Percentiles rank a stretch among this genome's conserved stretches.
These are phyloP conservation scores for Collybiopsis luxurians DNA, from an alignment of 768 basidiomycete genomes.

Conservation along the genomic window DNA sequence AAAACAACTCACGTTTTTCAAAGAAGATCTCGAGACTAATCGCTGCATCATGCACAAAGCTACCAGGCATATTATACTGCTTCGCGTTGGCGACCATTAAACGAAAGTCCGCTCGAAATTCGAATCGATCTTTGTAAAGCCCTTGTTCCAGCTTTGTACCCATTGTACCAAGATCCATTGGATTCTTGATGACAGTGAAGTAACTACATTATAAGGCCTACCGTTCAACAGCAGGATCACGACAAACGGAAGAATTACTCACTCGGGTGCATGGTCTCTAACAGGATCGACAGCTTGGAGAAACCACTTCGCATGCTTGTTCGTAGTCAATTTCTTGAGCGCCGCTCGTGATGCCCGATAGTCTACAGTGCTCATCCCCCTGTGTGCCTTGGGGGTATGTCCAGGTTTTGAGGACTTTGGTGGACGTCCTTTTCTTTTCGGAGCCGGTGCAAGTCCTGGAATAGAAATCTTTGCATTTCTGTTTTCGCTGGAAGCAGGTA, in stretches of 20 bases:
- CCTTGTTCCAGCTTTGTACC: constrained; percentile 83
- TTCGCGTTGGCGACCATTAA: constrained; percentile 89
- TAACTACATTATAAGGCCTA: constrained; percentile 50
- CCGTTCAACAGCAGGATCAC: neutral
- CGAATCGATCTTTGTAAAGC: constrained; percentile 80
- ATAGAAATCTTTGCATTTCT: constrained; percentile 13
- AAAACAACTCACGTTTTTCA: constrained; percentile 69
- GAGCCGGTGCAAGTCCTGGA: constrained; percentile 20
- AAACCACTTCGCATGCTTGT: constrained; percentile 76
- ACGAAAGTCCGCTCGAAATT: constrained; percentile 82
- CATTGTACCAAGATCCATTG: constrained; percentile 95
- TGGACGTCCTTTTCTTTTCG: constrained; percentile 20
- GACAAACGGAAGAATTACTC: constrained; percentile 21
- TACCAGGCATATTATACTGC: constrained; percentile 73
- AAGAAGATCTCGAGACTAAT: constrained; percentile 76
- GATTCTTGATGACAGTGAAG: constrained; percentile 84
- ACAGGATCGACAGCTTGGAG: constrained; percentile 95
- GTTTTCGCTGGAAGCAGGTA: constrained; percentile 20
- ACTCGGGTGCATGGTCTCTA: constrained; percentile 88
- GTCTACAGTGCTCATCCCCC: constrained; percentile 79
- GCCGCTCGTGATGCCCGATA: constrained; percentile 71
- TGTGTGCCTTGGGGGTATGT: constrained; percentile 67
- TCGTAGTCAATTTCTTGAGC: constrained; percentile 72
- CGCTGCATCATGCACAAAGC: constrained; percentile 74
- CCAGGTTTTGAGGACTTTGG: constrained; percentile 37